A percentile compares a stretch with the other conserved stretches of the same genome.
Evolutionary conservation across 495 filamentous ascomycete species (phyloP).

Genomic region (Annulohypoxylon bovei): DNA sequence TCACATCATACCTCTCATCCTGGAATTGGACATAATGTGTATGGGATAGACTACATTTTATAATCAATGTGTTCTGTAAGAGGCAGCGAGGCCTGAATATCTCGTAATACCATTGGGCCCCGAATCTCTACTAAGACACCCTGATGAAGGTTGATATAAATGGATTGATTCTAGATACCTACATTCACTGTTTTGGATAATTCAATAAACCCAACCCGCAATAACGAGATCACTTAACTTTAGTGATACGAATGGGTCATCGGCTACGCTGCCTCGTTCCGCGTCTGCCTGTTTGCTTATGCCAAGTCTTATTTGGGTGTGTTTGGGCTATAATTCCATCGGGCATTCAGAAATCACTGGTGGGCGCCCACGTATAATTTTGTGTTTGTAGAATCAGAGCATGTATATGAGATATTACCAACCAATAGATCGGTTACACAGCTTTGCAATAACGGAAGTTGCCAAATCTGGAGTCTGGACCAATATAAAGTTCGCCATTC

Average conservation of each 20-base stretch:
- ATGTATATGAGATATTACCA: background rate
- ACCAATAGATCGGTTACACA: background rate
- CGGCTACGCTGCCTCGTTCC: background rate
- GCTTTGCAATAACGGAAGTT: background rate
- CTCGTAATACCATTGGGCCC: background rate
- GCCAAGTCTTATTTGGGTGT: background rate
- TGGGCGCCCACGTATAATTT: background rate
- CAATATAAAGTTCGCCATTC: background rate
- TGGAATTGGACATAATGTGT: background rate
- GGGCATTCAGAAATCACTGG: background rate
- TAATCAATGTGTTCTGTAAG: background rate
- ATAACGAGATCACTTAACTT: background rate
- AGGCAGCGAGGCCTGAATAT: no score
- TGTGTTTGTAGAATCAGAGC: background rate
- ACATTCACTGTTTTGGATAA: background rate
- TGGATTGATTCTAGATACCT: background rate
- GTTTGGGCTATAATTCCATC: background rate
- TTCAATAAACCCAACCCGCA: background rate
- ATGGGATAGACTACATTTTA: background rate
- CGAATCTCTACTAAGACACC: background rate
- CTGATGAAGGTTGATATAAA: background rate
- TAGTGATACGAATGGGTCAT: background rate
- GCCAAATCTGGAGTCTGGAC: background rate
- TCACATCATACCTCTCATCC: background rate
- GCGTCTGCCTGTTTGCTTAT: background rate